Evolutionary conservation across 2,329 filamentous ascomycete genomes (phyloP), one percentile per base, ranked within the genome.

Genomic region (Fonsecaea multimorphosa): DNA sequence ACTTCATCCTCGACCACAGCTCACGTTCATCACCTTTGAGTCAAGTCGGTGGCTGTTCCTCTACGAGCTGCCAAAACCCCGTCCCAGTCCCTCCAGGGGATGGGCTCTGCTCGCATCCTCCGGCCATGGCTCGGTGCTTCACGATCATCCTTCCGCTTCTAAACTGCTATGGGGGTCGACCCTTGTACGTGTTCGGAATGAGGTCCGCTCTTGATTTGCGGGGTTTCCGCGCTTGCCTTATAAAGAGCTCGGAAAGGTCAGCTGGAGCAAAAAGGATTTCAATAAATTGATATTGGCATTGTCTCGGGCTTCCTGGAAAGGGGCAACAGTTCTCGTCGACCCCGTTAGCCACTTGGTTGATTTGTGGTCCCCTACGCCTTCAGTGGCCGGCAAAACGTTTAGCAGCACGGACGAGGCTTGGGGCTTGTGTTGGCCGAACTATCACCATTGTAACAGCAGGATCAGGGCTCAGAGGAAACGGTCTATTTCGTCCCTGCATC

Each of bases 151-250:
- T 11, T 22, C 16, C 8, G n/a, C 11, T 6, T n/a, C 31, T 27
- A 14, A 22, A 27, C 40, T 24, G 7, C 12, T 19, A 24, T 12
- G 7, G 7, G 14, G 40, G 24, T 22, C 56, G 56, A 22, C 14
- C 27, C 56, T 29, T 27, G 19, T 34, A 27, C 16, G 14, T 8
- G 27, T 36, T 61, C 60, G 60, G 61, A 63, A 63, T 58, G 27
- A 44, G 55, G 54, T 63, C 61, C 61, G 61, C 61, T 36, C 38
- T 8, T 29, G 14, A 40, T 52, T 53, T 53, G 53, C 58, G 58
- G 58, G 58, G 58, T 31, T 61, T 55, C 58, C 49, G 49, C 49
- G 31, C 44, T 36, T 52, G 58, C 24, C 9, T 49, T 24, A 52
- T 36, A 60, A 61, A 61, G n/a, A 61, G 51, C 19, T 38, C 46